These are phyloP conservation scores for Neopestalotiopsis rosae DNA, from an alignment of 2,329 filamentous ascomycete genomes.

Conservation along the genomic window DNA sequence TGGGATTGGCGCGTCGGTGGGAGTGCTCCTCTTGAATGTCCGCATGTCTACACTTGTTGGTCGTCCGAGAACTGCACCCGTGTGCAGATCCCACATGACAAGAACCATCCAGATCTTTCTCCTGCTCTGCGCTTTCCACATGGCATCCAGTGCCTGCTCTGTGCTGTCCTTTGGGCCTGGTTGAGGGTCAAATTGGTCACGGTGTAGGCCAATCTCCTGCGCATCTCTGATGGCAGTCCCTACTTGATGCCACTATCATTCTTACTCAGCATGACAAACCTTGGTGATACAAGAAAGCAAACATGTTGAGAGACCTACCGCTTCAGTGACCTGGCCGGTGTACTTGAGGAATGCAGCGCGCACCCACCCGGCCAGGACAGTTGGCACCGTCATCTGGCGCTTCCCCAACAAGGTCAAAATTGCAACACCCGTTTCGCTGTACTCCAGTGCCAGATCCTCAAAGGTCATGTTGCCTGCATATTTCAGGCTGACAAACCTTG, in stretches of 20 bases:
- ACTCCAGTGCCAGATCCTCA: conserved; percentile 64
- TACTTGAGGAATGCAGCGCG: conserved; percentile 64
- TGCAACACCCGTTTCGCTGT: conserved; percentile 62
- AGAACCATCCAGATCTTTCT: conserved; percentile 63
- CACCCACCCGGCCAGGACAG: conserved; percentile 63
- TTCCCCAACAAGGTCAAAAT: conserved; percentile 63
- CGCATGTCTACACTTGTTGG: conserved; percentile 61
- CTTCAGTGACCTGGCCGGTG: conserved; percentile 62
- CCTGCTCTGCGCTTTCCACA: conserved; percentile 63
- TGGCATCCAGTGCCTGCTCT: conserved; percentile 57
- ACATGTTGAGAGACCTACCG: conserved; percentile 42
- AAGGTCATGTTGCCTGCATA: conserved; percentile 65
- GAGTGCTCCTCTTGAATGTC: conserved; percentile 51
- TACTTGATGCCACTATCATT: conserved; percentile 57
- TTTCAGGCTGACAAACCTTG: conserved; percentile 60
- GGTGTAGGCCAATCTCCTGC: conserved; percentile 66
- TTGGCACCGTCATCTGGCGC: conserved; percentile 58
- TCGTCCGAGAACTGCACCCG: conserved; percentile 57
- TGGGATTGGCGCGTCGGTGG: conserved; percentile 58
- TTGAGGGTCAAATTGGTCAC: conserved; percentile 56
- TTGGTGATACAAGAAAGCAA: background rate
- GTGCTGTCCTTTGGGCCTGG: conserved; percentile 47
- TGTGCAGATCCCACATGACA: conserved; percentile 59
- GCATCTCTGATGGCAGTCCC: conserved; percentile 64
- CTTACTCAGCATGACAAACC: conserved; percentile 21